Conservation (phyloP, 2,329 filamentous ascomycete genomes). For the Sporothrix phasma region DNA sequence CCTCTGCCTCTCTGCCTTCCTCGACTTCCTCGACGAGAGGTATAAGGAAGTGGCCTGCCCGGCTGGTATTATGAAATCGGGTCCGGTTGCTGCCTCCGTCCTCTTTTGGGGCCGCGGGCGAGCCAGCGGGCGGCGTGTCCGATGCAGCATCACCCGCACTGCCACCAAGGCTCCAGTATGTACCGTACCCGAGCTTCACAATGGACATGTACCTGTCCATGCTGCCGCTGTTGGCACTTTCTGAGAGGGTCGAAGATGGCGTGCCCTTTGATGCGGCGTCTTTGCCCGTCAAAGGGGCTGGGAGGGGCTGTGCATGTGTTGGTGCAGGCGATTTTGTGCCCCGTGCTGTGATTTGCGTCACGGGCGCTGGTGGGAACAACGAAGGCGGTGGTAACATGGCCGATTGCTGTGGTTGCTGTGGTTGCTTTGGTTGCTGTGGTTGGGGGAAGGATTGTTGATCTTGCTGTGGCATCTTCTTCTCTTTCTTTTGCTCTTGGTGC, state of each 20-base stretch:
- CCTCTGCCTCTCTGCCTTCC: slow-evolving; percentile 40
- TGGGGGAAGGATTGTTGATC: neutral
- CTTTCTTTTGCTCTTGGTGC: neutral
- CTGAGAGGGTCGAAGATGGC: slow-evolving; percentile 1
- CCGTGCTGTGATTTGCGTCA: slow-evolving; percentile 19
- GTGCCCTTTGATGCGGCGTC: slow-evolving; percentile 8
- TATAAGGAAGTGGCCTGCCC: slow-evolving; percentile 49
- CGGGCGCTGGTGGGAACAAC: slow-evolving; percentile 19
- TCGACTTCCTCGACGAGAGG: slow-evolving; percentile 59
- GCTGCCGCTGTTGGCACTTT: slow-evolving; percentile 24
- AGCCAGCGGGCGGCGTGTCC: slow-evolving; percentile 3
- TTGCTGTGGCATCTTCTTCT: neutral
- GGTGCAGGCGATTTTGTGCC: slow-evolving; percentile 6
- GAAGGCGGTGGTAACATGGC: neutral
- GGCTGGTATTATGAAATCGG: slow-evolving; percentile 1
- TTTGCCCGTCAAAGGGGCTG: neutral
- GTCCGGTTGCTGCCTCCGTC: neutral
- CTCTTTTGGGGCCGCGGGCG: neutral
- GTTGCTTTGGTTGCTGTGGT: neutral
- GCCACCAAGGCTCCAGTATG: slow-evolving; percentile 48
- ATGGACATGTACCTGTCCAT: slow-evolving; percentile 52
- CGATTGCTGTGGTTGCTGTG: neutral
- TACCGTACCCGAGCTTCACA: slow-evolving; percentile 57
- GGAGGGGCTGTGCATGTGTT: neutral
- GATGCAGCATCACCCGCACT: slow-evolving; percentile 10